Percentiles rank a stretch among this genome's conserved stretches.
phyloP scores from a whole-genome alignment of 1,284 basidiomycete species.

The Jaminaea rosea region DNA sequence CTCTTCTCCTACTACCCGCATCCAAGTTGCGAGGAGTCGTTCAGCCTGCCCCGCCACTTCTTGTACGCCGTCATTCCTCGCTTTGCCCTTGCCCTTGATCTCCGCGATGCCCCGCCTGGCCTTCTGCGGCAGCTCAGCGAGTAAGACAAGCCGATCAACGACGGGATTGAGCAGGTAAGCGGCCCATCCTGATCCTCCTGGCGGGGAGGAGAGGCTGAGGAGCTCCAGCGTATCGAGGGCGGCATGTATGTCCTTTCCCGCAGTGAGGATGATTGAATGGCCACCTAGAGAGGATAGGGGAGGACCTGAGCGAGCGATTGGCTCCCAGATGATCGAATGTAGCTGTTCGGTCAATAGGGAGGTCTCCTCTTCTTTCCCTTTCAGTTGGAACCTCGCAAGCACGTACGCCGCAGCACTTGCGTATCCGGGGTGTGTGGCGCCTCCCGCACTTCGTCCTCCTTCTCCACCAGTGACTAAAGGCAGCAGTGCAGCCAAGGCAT shows the following conservation, averaged over 20 bases:
- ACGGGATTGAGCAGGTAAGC: neutral
- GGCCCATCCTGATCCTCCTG: neutral
- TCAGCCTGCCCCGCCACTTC: constrained; percentile 15
- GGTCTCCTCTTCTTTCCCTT: neutral
- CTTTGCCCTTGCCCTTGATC: neutral
- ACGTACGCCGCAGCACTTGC: neutral
- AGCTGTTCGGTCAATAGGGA: neutral
- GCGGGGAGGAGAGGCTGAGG: neutral
- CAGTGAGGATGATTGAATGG: neutral
- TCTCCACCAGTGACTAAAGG: neutral
- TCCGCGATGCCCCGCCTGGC: neutral
- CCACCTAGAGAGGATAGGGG: neutral
- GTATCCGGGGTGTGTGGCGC: neutral
- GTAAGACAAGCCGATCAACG: neutral
- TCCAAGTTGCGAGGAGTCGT: constrained; percentile 27
- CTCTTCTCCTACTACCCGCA: constrained; percentile 19
- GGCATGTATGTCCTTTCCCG: neutral
- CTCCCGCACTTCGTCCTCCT: too few relatives aligned
- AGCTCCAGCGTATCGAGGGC: neutral
- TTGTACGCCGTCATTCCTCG: constrained; percentile 1
- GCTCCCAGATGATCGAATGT: neutral
- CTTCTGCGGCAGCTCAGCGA: neutral
- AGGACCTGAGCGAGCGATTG: neutral
- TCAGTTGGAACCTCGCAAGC: too few relatives aligned
- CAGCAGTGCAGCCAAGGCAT: neutral